Evolutionary conservation across 2,329 filamentous ascomycete species (phyloP).

Genomic region (Dothideomycetes sp.): DNA sequence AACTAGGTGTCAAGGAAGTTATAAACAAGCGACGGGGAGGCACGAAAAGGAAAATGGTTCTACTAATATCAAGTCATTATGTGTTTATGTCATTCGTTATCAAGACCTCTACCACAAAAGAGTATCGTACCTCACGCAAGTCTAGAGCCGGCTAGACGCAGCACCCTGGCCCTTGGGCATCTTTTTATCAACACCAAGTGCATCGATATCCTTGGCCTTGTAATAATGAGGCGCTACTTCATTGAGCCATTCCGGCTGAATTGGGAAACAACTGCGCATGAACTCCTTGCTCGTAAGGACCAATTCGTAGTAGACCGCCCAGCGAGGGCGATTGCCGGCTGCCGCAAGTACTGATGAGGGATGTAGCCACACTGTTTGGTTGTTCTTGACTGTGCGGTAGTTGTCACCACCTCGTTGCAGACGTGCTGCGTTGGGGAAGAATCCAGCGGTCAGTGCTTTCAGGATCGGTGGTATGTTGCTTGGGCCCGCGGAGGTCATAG

Average conservation of each 20-base stretch:
- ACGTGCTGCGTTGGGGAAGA: conserved; percentile 86
- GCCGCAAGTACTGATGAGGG: conserved; percentile 75
- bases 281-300: conserved; percentile 84
- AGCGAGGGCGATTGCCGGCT: conserved; percentile 58
- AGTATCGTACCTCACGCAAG: too few relatives aligned
- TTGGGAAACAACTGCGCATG: conserved; percentile 77
- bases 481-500: conserved; percentile 56
- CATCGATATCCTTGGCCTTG: conserved; percentile 83
- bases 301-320: conserved; percentile 79
- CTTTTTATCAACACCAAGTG: conserved; percentile 66
- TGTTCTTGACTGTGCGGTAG: conserved; percentile 87
- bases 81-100: too few relatives aligned
- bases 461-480: conserved; percentile 70
- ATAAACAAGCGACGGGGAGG: too few relatives aligned
- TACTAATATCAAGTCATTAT: too few relatives aligned
- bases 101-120: too few relatives aligned
- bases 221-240: conserved; percentile 93
- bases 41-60: too few relatives aligned
- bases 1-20: too few relatives aligned
- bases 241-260: conserved; percentile 74
- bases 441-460: conserved; percentile 80
- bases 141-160: conserved; percentile 20
- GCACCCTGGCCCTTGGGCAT: conserved; percentile 52
- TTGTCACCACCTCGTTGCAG: conserved; percentile 75
- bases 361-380: conserved; percentile 82